These are phyloP conservation scores for Pulchroboletus neoregius DNA, from an alignment of 1,284 basidiomycete genomes.

Conservation along the genomic window DNA sequence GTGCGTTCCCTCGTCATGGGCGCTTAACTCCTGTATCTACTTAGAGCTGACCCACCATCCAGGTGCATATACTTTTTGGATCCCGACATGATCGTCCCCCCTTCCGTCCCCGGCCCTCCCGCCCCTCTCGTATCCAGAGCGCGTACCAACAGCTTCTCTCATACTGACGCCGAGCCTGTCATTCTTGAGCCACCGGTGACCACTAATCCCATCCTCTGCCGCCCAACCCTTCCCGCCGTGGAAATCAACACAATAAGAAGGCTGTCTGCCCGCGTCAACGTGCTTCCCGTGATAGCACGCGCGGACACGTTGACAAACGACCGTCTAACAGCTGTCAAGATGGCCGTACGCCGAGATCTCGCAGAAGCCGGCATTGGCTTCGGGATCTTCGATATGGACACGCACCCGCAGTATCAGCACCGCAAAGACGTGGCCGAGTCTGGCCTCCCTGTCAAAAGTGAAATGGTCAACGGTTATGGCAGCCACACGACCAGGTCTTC, in stretches of 20 bases:
- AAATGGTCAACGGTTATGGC: slow-evolving; percentile 47
- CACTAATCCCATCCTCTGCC: slow-evolving; percentile 61
- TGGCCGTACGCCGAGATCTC: slow-evolving; percentile 72
- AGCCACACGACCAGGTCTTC: slow-evolving; percentile 47
- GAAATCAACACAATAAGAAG: slow-evolving; percentile 90
- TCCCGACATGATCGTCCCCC: slow-evolving; percentile 69
- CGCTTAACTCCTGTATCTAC: slow-evolving; percentile 21
- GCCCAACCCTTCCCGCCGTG: slow-evolving; percentile 62
- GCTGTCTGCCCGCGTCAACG: slow-evolving; percentile 88
- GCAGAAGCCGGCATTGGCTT: slow-evolving; percentile 79
- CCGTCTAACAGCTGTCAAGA: slow-evolving; percentile 69
- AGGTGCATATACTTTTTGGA: slow-evolving; percentile 81
- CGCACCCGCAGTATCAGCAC: slow-evolving; percentile 47
- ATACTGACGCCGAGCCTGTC: slow-evolving; percentile 64
- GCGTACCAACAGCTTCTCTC: slow-evolving; percentile 64
- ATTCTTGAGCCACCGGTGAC: slow-evolving; percentile 75
- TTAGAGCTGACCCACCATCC: slow-evolving; percentile 25
- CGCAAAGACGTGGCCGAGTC: slow-evolving; percentile 38
- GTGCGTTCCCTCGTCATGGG: slow-evolving; percentile 46
- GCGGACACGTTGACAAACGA: slow-evolving; percentile 92
- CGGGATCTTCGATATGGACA: slow-evolving; percentile 75
- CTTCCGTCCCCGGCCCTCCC: slow-evolving; percentile 56
- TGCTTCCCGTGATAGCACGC: slow-evolving; percentile 91
- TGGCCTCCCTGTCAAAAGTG: slow-evolving; percentile 38
- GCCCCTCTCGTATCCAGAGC: slow-evolving; percentile 60